Base-by-base conservation (phyloP, 345 rosid genomes). In the Gossypium stocksii region DNA sequence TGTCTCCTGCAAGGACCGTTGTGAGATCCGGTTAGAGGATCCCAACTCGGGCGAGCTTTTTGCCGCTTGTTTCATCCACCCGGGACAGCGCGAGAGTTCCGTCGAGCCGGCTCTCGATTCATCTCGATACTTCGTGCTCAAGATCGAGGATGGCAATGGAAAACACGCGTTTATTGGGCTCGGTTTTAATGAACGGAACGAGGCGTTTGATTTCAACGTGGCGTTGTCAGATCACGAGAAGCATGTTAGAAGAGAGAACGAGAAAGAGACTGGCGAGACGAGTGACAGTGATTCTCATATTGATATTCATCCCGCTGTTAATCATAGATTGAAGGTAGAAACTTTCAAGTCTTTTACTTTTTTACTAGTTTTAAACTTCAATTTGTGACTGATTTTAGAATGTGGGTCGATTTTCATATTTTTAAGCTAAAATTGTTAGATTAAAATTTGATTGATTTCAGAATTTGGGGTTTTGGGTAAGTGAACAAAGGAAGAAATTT, bases 41-140 rank as follows among this genome's bases (percentile, higher is more conserved):
- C 91, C 99, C 23, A 88, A 80, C 84, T 85, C 98, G 27, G 97
- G 85, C 0, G 99, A 93, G 76, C 90, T 93, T 3, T 96, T 96
- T 49, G 99, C 99, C 15, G 98, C 97, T 15, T 96, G 99, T 79
- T 96, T 91, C 83, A 88, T 96, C 72, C 80, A 78, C 64, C 97
- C 94, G 3, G 99, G 86, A 12, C 90, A 89, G 83, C 90, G 97
- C 4, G 99, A 93, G 87, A 81, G 62, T 79, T 79, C 97, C 2
- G 99, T 96, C 3, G 99, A 96, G 87, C 85, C 98, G 2, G 97
- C 91, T n/a, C 98, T 96, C 6, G 98, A 96, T 80, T 96, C 99
- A 46, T 96, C 99, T 19, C 80, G 99, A 34, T 89, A 93, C 82
- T 96, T 96, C 79, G 99, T 96, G 34, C 90, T 96, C 20, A 88